These are phyloP conservation scores for Pseudocercospora fijiensis DNA, from an alignment of 2,329 filamentous ascomycete genomes.

Conservation along the genomic window DNA sequence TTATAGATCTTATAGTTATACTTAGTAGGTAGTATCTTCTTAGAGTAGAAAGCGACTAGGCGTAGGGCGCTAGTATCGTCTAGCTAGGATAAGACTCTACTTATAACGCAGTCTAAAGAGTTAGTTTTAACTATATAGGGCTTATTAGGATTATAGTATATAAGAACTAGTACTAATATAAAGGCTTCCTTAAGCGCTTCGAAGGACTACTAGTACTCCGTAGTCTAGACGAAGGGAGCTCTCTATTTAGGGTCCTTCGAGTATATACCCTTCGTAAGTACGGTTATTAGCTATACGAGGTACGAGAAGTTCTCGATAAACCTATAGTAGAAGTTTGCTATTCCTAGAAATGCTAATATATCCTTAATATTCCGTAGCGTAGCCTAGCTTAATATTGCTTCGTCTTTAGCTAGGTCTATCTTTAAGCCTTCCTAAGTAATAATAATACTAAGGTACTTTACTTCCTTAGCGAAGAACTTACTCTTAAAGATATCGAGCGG, in stretches of 20 bases:
- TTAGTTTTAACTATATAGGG: constrained; percentile 1
- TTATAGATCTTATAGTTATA: constrained; percentile 40
- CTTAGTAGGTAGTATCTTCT: constrained; percentile 28
- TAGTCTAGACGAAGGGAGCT: background rate
- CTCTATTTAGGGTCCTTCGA: background rate
- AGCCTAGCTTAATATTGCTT: background rate
- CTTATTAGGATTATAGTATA: background rate
- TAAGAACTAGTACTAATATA: background rate
- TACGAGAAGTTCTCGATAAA: background rate
- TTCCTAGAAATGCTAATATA: background rate
- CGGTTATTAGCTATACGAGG: background rate
- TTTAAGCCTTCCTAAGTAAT: background rate
- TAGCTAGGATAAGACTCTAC: background rate
- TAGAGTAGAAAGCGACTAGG: constrained; percentile 31
- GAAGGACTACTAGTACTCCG: background rate
- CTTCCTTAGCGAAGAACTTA: background rate
- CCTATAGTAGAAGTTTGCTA: constrained; percentile 2
- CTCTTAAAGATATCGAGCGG: background rate
- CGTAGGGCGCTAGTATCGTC: background rate
- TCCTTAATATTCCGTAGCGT: background rate
- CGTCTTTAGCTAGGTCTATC: background rate
- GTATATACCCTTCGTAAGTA: background rate
- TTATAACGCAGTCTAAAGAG: background rate
- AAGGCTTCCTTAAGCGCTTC: background rate
- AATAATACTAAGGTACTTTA: background rate